Evolutionary conservation across 257 asterid genomes (phyloP).

Genomic region (Solanum verrucosum): DNA sequence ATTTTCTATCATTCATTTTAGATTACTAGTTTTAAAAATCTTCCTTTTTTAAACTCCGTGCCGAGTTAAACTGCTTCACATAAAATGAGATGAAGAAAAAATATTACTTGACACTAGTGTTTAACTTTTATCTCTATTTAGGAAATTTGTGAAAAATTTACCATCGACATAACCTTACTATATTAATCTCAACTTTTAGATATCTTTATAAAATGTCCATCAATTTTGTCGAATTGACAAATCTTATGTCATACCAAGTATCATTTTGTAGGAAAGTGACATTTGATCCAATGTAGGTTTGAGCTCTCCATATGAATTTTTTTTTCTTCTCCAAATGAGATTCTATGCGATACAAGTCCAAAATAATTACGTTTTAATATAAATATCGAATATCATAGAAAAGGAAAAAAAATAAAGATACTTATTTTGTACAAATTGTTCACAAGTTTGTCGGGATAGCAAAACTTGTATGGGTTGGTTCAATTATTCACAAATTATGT

Average conservation of each 20-base stretch:
- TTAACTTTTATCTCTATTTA: background rate
- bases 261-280: background rate
- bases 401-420: too few relatives aligned
- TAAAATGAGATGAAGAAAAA: too few relatives aligned
- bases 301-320: too few relatives aligned
- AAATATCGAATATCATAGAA: too few relatives aligned
- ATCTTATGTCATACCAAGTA: too few relatives aligned
- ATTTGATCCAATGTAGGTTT: too few relatives aligned
- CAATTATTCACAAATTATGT: background rate
- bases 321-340: too few relatives aligned
- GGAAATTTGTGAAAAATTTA: background rate
- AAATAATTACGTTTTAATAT: too few relatives aligned
- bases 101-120: background rate
- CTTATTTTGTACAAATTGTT: background rate
- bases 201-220: background rate
- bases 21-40: too few relatives aligned
- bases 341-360: too few relatives aligned
- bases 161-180: background rate
- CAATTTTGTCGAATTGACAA: background rate
- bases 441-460: background rate
- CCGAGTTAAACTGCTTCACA: too few relatives aligned
- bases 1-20: too few relatives aligned
- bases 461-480: background rate
- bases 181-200: background rate
- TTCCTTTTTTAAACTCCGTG: fast-evolving